These are phyloP conservation scores for Isabelozyma rhagii DNA, from an alignment of 805 yeast species.

Conservation along the genomic window DNA sequence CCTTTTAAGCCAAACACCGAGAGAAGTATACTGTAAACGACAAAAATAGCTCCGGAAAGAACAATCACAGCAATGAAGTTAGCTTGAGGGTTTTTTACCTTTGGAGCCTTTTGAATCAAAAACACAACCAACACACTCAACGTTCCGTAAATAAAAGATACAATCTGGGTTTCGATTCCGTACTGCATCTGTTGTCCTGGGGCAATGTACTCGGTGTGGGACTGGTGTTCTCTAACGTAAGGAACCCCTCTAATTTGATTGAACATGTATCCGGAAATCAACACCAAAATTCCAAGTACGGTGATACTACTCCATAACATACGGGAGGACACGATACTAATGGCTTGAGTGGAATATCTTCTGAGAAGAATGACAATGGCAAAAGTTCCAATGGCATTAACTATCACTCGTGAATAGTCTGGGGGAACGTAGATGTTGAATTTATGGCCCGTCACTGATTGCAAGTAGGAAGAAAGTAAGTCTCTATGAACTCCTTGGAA, in stretches of 20 bases:
- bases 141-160: conserved; percentile 69
- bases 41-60: conserved; percentile 44
- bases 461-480: conserved; percentile 36
- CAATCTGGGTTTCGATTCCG: conserved; percentile 86
- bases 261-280: conserved; percentile 91
- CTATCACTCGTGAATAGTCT: conserved; percentile 37
- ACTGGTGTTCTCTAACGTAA: conserved; percentile 48
- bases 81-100: conserved; percentile 38
- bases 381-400: conserved; percentile 34
- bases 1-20: conserved; percentile 68
- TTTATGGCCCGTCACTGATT: conserved; percentile 26
- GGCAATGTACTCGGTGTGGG: conserved; percentile 32
- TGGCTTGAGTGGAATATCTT: conserved; percentile 29
- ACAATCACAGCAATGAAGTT: conserved; percentile 48
- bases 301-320: conserved; percentile 71
- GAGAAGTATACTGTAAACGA: conserved; percentile 62
- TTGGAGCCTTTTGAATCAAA: conserved; percentile 57
- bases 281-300: conserved; percentile 62
- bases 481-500: conserved; percentile 41
- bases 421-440: conserved; percentile 39
- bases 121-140: conserved; percentile 59
- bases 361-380: conserved; percentile 21
- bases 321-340: conserved; percentile 44
- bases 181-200: conserved; percentile 73
- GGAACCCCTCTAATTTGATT: conserved; percentile 76